Percentiles rank a stretch among this genome's conserved stretches.
These are phyloP conservation scores for Yamadazyma buinensis DNA, from an alignment of 1,139 yeast genomes.

Conservation along the genomic window DNA sequence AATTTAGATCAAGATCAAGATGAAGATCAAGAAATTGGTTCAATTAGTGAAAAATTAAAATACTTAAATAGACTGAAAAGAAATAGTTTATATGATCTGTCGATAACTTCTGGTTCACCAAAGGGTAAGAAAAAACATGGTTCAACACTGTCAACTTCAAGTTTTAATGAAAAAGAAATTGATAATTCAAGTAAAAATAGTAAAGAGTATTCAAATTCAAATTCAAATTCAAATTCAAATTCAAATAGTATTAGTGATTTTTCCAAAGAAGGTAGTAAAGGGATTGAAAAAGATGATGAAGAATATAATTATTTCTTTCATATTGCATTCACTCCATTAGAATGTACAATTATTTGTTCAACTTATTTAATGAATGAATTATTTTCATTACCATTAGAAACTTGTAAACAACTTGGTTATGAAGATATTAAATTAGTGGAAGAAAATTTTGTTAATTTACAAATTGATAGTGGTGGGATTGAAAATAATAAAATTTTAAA, in stretches of 20 bases:
- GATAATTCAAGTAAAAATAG: constrained; percentile 22
- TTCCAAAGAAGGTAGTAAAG: background rate
- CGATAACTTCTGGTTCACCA: constrained; percentile 4
- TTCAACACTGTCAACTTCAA: constrained; percentile 12
- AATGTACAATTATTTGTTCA: constrained; percentile 54
- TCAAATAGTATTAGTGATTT: background rate
- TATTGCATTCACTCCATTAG: constrained; percentile 53
- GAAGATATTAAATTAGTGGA: constrained; percentile 41
- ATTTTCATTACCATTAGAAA: constrained; percentile 33
- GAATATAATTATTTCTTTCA: constrained; percentile 37
- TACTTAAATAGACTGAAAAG: constrained; percentile 5
- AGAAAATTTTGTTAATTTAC: constrained; percentile 50
- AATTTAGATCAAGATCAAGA: constrained; percentile 13
- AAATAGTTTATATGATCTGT: constrained; percentile 5
- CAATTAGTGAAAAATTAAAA: constrained; percentile 1
- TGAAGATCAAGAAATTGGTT: background rate
- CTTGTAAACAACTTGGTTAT: constrained; percentile 24
- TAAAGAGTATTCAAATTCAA: background rate
- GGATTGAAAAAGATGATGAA: constrained; percentile 5
- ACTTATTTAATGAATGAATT: constrained; percentile 28
- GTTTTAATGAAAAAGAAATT: constrained; percentile 18
- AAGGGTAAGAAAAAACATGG: constrained; percentile 9
- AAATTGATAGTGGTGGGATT: constrained; percentile 62
- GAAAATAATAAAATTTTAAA: constrained; percentile 53
- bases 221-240: no score